Evolutionary conservation across 148 eudicot species (phyloP), one percentile per base, ranked within the genome.

Genomic region (Polygonum aviculare): DNA sequence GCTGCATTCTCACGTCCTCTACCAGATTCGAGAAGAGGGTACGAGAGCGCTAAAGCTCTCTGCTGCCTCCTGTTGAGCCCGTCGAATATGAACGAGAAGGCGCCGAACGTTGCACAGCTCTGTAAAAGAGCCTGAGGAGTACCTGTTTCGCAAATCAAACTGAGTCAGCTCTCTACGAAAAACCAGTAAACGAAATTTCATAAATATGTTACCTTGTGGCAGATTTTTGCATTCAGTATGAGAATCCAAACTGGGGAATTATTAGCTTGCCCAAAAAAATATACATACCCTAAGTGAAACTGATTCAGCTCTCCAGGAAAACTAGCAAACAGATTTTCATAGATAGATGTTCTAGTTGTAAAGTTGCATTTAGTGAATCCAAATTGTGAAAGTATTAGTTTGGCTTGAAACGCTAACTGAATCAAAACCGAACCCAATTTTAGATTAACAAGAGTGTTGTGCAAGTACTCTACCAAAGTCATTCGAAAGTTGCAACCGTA

Each of bases 51-150:
- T 83, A 93, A 76, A 15, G 97, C 98, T 2, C 96, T 85, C 72
- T 86, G 97, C 77, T 84, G 75, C 50, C 35, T 87, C 79, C 89
- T 87, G 89, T 90, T 90, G 47, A 90, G 86, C 50, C 91, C 90
- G 82, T 93, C 98, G 14, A 87, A 70, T 48, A 90, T 76, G 67
- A 90, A 81, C 9, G 91, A 88, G 79, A 93, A 93, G n/a, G 93
- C 94, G 59, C 97, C 98, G 67, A 91, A 91, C 33, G 91, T 91
- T 74, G 86, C 79, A 74, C 98, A 93, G 81, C 88, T 87, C 83
- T 91, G 94, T 18, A 91, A 74, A 74, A 91, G 90, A 48, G 89
- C 85, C 77, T 84, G 93, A 7, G 98, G 98, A 59, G 98, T 81
- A 70, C 97, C 98, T 93, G 86, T 21, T 33, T 31, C 47, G 50